Conservation (phyloP, 352 stramenopile genomes). For the Phytophthora multivora region DNA sequence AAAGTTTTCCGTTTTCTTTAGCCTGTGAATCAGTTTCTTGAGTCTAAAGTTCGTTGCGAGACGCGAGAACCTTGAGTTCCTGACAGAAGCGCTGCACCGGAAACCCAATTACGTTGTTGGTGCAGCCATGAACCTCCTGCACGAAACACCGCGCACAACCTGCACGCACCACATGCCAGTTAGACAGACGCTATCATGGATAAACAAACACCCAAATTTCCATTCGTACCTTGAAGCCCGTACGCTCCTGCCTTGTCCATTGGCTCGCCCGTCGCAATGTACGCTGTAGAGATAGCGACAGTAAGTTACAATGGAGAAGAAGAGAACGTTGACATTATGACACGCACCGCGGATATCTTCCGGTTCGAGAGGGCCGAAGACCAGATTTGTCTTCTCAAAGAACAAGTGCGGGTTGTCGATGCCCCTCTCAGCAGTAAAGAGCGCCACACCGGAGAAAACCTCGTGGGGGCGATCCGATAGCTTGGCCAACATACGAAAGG, state of each 20-base stretch:
- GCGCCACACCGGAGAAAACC: conserved; percentile 88
- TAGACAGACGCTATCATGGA: neutral
- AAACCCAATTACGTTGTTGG: conserved; percentile 93
- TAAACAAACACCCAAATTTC: neutral
- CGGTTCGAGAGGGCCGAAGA: conserved; percentile 57
- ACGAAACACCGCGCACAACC: conserved; percentile 82
- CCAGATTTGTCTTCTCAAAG: conserved; percentile 67
- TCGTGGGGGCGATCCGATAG: conserved; percentile 79
- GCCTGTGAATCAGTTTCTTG: neutral
- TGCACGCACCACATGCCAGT: conserved; percentile 8
- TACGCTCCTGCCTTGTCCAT: conserved; percentile 94
- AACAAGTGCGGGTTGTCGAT: conserved; percentile 63
- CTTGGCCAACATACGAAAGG: conserved; percentile 76
- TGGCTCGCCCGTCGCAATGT: conserved; percentile 88
- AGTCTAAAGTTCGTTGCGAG: conserved; percentile 45
- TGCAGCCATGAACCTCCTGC: conserved; percentile 79
- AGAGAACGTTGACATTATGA: too few relatives aligned
- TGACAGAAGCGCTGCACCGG: conserved; percentile 78
- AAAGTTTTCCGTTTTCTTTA: neutral
- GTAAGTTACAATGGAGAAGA: too few relatives aligned
- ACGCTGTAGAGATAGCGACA: conserved; percentile 40
- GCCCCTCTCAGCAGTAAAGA: conserved; percentile 60
- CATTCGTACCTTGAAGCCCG: conserved; percentile 77
- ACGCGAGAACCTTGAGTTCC: conserved; percentile 58
- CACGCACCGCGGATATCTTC: conserved; percentile 67